Evolutionary conservation across 371 early-diverging fungal genomes (phyloP).

Genomic region (Batrachochytrium dendrobatidis): DNA sequence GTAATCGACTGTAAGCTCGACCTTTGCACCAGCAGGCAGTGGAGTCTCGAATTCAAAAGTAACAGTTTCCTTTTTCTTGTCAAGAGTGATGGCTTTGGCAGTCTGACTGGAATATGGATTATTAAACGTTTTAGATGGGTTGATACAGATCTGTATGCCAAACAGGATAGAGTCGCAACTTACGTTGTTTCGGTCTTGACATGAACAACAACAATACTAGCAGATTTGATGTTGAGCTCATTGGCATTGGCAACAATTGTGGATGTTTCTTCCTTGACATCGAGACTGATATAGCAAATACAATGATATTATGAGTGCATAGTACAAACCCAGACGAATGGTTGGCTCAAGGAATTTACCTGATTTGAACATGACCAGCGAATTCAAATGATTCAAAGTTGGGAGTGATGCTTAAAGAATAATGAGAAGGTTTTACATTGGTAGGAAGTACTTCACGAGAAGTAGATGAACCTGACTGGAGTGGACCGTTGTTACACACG

Average conservation of each 20-base stretch:
- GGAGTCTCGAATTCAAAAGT: conserved; percentile 48
- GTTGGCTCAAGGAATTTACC: neutral
- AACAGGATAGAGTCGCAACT: conserved; percentile 10
- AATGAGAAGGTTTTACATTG: conserved; percentile 10
- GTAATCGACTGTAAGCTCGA: conserved; percentile 51
- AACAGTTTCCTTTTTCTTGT: conserved; percentile 52
- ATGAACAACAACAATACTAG: conserved; percentile 23
- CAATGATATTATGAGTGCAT: no score
- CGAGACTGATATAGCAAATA: conserved; percentile 18
- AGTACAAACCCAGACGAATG: no score
- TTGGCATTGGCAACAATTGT: conserved; percentile 55
- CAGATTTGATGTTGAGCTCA: conserved; percentile 35
- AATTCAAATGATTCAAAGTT: conserved; percentile 7
- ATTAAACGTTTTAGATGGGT: no score
- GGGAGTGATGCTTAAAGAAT: conserved; percentile 7
- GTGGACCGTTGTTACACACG: no score
- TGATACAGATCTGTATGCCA: conserved; percentile 2
- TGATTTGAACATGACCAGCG: neutral
- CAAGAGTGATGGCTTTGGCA: conserved; percentile 56
- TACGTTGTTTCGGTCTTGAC: conserved; percentile 38
- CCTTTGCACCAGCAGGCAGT: conserved; percentile 52
- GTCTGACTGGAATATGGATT: conserved; percentile 37
- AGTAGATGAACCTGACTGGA: no score
- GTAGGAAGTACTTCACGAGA: conserved; percentile 10
- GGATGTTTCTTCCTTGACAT: conserved; percentile 47